Conservation (phyloP, 495 filamentous ascomycete species). For the Penicillium argentinense region DNA sequence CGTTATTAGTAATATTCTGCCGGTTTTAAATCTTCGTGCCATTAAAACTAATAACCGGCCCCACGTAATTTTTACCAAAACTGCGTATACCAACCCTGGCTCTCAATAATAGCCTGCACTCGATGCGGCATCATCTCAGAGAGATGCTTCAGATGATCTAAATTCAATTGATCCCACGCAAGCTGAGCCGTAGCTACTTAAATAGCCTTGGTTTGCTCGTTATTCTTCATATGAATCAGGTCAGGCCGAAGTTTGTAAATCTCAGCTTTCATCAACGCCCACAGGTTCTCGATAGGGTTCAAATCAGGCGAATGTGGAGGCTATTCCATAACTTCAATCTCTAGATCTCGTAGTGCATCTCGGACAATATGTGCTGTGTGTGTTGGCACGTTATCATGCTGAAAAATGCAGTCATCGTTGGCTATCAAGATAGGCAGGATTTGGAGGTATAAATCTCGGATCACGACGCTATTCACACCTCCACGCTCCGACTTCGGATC, state of each 20-base stretch:
- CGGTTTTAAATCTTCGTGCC: no score
- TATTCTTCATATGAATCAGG: slow-evolving; percentile 6
- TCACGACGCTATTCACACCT: background rate
- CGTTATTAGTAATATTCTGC: no score
- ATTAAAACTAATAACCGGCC: no score
- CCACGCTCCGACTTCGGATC: slow-evolving; percentile 1
- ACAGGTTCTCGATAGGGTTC: slow-evolving; percentile 31
- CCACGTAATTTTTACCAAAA: no score
- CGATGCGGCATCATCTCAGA: no score
- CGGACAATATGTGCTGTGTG: slow-evolving; percentile 16
- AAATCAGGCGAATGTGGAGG: slow-evolving; percentile 27
- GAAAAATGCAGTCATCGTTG: slow-evolving; percentile 15
- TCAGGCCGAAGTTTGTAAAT: slow-evolving; percentile 6
- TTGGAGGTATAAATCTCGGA: background rate
- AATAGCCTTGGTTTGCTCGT: slow-evolving; percentile 3
- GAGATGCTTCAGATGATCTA: no score
- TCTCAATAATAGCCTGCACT: no score
- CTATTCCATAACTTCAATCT: slow-evolving; percentile 20
- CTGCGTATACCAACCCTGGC: no score
- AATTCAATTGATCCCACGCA: no score
- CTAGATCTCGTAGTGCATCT: slow-evolving; percentile 13
- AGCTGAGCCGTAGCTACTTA: slow-evolving; percentile 7
- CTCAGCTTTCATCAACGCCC: slow-evolving; percentile 18
- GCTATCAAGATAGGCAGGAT: slow-evolving; percentile 6
- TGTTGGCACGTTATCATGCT: slow-evolving; percentile 24